Evolutionary conservation across 202 grass and related monocot species (phyloP), one percentile per base, ranked within the genome.

Genomic region (Setaria italica): DNA sequence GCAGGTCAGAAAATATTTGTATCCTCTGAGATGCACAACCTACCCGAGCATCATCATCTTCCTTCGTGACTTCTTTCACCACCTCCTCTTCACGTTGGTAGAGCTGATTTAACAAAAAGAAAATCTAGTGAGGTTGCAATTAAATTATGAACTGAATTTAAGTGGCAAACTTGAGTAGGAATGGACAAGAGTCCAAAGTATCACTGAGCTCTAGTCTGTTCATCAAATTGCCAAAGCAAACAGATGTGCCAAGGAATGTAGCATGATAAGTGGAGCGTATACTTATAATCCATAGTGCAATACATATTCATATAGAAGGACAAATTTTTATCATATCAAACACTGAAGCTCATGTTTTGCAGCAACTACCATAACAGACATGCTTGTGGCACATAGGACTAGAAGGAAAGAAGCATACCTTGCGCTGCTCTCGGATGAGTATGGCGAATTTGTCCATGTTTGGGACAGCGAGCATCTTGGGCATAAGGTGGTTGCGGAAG

Each of bases 401-500:
- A 25, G 20, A 70, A 45, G 43, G 2, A 56, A 68, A 1, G 32
- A 46, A 37, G 45, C 69, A 0, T 84, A 95, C 96, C 96, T 98
- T 89, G 76, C 84, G 88, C 80, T 99, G 96, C 86, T 95, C 96
- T 41, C 39, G 73, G 70, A 95, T 78, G 68, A 98, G 94, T 86
- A 94, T 86, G 29, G 91, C 88, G 9, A 95, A 95, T 77, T 95
- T 99, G 35, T 99, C 91, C 19, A 99, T 94, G 86, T 98, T 98
- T 16, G 96, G 96, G 35, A 98, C 88, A 10, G 95, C 93, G 0
- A 98, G 86, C 71, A 95, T 78, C 89, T 95, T 95, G 49, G 95
- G 95, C 93, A 98, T 98, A 6, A 98, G 86, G 63, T 95, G 91
- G 88, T 98, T 98, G 64, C 93, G 88, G 90, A 98, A 95, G 70